These are phyloP conservation scores for Wallacemonas sp. DNA, from an alignment of 208 protist genomes.

Conservation along the genomic window DNA sequence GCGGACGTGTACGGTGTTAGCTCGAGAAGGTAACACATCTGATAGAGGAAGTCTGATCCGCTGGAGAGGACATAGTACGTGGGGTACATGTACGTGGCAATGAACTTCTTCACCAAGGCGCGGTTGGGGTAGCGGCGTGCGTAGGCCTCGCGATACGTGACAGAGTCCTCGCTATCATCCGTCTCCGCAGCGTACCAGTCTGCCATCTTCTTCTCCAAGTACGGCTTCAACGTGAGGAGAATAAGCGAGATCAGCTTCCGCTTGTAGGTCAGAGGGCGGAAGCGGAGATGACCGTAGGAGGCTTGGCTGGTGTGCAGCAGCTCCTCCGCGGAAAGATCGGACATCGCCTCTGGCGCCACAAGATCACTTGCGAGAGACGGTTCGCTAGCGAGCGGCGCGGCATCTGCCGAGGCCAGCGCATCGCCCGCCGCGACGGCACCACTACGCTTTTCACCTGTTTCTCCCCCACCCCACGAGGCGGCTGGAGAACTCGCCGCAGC, in stretches of 20 bases:
- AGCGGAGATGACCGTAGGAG: conserved; percentile 69
- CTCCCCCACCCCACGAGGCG: not conserved
- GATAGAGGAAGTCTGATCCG: conserved; percentile 39
- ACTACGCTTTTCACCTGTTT: not conserved
- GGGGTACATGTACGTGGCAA: conserved; percentile 52
- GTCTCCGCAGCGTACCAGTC: conserved; percentile 50
- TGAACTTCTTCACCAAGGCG: conserved; percentile 36
- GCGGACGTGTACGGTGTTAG: conserved; percentile 63
- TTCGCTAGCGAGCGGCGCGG: too few relatives aligned
- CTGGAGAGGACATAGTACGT: conserved; percentile 45
- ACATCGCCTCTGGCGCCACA: conserved; percentile 23
- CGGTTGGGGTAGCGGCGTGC: conserved; percentile 38
- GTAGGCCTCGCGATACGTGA: conserved; percentile 46
- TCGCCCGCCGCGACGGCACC: not conserved
- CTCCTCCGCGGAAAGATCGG: conserved; percentile 30
- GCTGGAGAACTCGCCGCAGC: not conserved
- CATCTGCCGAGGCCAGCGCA: not conserved
- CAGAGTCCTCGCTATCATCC: conserved; percentile 45
- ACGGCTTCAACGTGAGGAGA: conserved; percentile 63
- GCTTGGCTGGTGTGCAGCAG: conserved; percentile 44
- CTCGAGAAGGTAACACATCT: conserved; percentile 68
- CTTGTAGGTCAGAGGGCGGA: conserved; percentile 34
- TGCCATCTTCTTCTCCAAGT: conserved; percentile 42
- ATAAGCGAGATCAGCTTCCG: conserved; percentile 57
- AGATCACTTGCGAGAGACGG: too few relatives aligned